phyloP scores from a whole-genome alignment of 495 filamentous ascomycete species.

The Pyrenula aspistea region DNA sequence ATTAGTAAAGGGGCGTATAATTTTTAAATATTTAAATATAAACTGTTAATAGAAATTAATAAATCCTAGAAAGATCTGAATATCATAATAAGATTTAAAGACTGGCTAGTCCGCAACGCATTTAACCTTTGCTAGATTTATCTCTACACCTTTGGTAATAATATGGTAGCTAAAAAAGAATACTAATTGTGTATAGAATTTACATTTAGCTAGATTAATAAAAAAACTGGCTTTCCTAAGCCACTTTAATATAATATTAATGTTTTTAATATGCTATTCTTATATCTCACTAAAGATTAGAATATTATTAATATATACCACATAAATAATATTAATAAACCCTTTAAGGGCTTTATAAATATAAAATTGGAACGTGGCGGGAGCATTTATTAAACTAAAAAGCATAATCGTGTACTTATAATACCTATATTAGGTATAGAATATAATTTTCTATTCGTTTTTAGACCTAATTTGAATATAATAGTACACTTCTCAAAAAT shows the following conservation, averaged over 20 bases:
- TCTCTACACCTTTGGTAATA: not conserved
- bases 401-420: conserved; percentile 8
- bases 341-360: conserved; percentile 1
- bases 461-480: not conserved
- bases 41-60: conserved; percentile 2
- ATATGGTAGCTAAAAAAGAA: conserved; percentile 4
- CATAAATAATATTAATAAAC: not conserved
- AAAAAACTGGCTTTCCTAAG: too few species aligned
- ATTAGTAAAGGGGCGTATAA: not conserved
- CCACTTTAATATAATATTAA: not conserved
- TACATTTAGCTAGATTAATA: conserved; percentile 2
- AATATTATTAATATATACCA: conserved; percentile 2
- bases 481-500: not conserved
- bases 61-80: conserved; percentile 1
- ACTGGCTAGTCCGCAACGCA: not conserved
- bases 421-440: conserved; percentile 3
- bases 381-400: conserved; percentile 5
- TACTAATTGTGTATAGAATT: conserved; percentile 1
- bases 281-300: not conserved
- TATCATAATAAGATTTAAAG: not conserved
- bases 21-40: not conserved
- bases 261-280: not conserved
- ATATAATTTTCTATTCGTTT: conserved; percentile 3
- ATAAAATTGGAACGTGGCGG: conserved; percentile 3
- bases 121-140: not conserved